Evolutionary conservation across 163 green algal genomes (phyloP), one percentile per base, ranked within the genome.

Genomic region (Volvox carteri): DNA sequence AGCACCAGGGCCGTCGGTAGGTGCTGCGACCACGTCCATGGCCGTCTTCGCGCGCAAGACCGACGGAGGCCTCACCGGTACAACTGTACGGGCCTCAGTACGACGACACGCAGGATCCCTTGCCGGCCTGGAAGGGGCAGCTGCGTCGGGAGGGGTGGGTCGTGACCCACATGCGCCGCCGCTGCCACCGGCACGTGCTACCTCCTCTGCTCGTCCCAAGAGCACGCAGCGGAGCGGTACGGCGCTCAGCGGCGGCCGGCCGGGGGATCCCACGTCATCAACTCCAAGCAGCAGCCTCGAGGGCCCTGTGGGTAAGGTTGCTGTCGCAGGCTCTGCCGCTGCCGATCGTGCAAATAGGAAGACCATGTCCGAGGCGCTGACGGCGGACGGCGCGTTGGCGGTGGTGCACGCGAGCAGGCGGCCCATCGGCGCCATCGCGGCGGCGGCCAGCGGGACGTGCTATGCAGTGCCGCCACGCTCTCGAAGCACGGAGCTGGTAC

Each of bases 321-420:
- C 42, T 30, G 18, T 16, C 33, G 75, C 48, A 25, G 33, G 19
- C 48, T 30, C 12, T 33, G 48, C 7, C 75, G 30, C n/a, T 33
- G 75, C 41, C 33, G 48, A 62, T 28, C 73, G 46, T 19, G 48
- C 4, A 8, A n/a, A 46, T 30, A 16, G 75, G 28, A n/a, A 37
- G 48, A 14, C 33, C 2, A 21, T 84, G 30, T n/a, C 50, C 5
- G 75, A 84, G 48, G 75, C 75, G 9, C n/a, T 84, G 50, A 21
- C 75, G 50, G 14, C 50, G 19, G 75, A 84, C 30, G 75, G 75
- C 21, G 75, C 50, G n/a, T 46, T 84, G 46, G 75, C 50, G n/a
- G n/a, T 84, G 50, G 75, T 84, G 30, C 37, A 48, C 23, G 75
- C 75, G 11, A 84, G 44, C 44, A 39, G 44, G 44, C 42, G 73